A percentile compares a stretch with the other conserved stretches of the same genome.
Evolutionary conservation across 345 rosid genomes (phyloP).

Genomic region (Eutrema heterophyllum): DNA sequence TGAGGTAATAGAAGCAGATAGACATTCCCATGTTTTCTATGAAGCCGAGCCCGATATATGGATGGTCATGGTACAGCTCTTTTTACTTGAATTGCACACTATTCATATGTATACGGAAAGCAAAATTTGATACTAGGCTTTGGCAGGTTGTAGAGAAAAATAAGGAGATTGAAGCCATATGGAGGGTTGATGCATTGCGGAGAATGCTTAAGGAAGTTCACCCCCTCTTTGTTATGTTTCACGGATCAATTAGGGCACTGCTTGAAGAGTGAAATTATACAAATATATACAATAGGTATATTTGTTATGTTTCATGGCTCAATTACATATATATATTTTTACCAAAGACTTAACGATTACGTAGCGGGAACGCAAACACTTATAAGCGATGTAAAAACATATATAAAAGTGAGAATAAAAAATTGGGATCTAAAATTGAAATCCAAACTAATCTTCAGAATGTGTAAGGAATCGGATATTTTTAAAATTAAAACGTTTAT

Average conservation of each 20-base stretch:
- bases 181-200: slow-evolving; percentile 77
- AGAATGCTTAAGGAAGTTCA: slow-evolving; percentile 88
- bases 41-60: slow-evolving; percentile 93
- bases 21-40: slow-evolving; percentile 87
- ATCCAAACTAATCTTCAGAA: no score
- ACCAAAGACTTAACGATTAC: no score
- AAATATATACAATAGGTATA: no score
- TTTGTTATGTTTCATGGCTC: no score
- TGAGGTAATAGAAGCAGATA: slow-evolving; percentile 95
- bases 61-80: slow-evolving; percentile 84
- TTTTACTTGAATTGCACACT: background rate
- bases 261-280: no score
- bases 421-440: no score
- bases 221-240: slow-evolving; percentile 82
- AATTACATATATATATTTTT: no score
- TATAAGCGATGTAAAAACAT: no score
- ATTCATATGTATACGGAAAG: background rate
- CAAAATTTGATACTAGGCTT: background rate
- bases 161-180: slow-evolving; percentile 63
- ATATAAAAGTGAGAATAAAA: no score
- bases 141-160: slow-evolving; percentile 81
- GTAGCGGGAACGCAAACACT: no score
- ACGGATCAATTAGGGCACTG: slow-evolving; percentile 72
- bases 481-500: no score
- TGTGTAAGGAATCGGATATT: no score